Evolutionary conservation across 2,329 filamentous ascomycete genomes (phyloP).

Genomic region (Orbilia quercus): DNA sequence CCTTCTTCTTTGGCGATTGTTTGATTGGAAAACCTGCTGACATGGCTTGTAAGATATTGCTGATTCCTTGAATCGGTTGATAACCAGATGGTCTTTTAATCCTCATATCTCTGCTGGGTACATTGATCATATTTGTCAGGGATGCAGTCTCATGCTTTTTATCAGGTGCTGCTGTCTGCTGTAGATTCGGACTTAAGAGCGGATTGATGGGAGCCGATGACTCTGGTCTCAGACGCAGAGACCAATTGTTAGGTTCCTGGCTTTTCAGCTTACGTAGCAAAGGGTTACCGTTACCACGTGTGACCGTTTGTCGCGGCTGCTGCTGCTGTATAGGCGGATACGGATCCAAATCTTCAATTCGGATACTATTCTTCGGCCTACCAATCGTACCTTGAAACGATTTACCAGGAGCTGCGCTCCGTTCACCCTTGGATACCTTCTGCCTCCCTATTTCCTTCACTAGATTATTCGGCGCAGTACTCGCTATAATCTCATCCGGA

Average conservation of each 20-base stretch:
- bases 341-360: neutral
- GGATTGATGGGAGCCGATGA: neutral
- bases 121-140: neutral
- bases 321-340: neutral
- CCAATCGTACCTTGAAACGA: neutral
- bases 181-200: no score
- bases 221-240: neutral
- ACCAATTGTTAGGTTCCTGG: neutral
- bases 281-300: neutral
- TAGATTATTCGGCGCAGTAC: neutral
- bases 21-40: neutral
- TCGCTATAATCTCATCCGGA: neutral
- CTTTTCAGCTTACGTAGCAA: neutral
- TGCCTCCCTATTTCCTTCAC: neutral
- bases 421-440: neutral
- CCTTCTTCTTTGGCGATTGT: slow-evolving; percentile 5
- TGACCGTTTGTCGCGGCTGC: neutral
- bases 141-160: neutral
- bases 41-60: neutral
- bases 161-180: no score
- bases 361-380: neutral
- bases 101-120: neutral
- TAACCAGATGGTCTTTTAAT: slow-evolving; percentile 2
- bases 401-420: neutral
- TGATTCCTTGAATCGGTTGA: neutral